Percentiles rank a stretch among this genome's conserved stretches.
Evolutionary conservation across 176 grass and related monocot species (phyloP).

Genomic region (Musa schizocarpa): DNA sequence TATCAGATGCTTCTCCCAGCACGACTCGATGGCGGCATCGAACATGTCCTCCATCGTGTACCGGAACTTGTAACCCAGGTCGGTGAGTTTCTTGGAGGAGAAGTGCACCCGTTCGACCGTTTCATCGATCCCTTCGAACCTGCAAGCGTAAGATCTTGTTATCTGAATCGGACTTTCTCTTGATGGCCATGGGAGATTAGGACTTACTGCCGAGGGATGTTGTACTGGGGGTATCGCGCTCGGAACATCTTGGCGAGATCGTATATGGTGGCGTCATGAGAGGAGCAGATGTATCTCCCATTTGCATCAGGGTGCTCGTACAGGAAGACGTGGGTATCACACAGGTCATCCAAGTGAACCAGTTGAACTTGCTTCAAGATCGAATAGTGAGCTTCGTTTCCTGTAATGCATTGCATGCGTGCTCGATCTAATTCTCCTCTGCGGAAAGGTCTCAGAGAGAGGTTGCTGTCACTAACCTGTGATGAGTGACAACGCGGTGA

Average conservation of each 20-base stretch:
- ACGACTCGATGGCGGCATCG: slow-evolving; percentile 47
- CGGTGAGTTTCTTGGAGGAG: slow-evolving; percentile 66
- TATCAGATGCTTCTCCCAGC: slow-evolving; percentile 60
- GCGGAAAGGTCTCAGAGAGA: too few relatives aligned
- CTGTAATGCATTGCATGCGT: slow-evolving; percentile 3
- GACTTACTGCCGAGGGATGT: slow-evolving; percentile 32
- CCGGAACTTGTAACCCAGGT: slow-evolving; percentile 57
- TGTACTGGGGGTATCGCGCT: slow-evolving; percentile 48
- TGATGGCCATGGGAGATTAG: too few relatives aligned
- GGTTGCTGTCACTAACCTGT: slow-evolving; percentile 23
- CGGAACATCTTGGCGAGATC: slow-evolving; percentile 59
- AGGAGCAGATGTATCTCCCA: slow-evolving; percentile 79
- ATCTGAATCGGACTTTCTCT: neutral
- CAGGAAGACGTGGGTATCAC: slow-evolving; percentile 59
- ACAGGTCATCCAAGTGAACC: slow-evolving; percentile 84
- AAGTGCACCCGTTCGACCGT: slow-evolving; percentile 31
- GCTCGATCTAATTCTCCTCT: too few relatives aligned
- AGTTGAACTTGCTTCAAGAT: slow-evolving; percentile 73
- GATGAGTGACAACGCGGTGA: slow-evolving; percentile 67
- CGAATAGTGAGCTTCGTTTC: slow-evolving; percentile 61
- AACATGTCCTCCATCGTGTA: slow-evolving; percentile 77
- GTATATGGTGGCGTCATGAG: slow-evolving; percentile 63
- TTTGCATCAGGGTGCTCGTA: slow-evolving; percentile 56
- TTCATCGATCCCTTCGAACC: slow-evolving; percentile 37
- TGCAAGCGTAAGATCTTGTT: neutral